Evolutionary conservation across 768 basidiomycete species (phyloP).

Genomic region (Amanita exitialis): DNA sequence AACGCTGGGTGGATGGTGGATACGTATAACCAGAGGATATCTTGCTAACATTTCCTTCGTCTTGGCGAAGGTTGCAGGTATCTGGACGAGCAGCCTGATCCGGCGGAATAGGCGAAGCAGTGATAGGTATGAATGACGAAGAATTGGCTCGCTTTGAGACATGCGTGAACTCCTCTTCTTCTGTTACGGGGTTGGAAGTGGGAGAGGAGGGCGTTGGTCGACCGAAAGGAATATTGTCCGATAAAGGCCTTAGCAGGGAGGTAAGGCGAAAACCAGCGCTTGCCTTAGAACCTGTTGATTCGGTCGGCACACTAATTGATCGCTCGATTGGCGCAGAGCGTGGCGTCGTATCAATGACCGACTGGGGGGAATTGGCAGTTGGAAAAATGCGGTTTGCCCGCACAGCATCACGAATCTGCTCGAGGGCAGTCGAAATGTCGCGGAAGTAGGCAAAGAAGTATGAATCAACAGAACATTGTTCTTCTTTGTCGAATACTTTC

Average conservation of each 20-base stretch:
- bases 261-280: constrained; percentile 52
- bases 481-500: constrained; percentile 79
- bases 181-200: constrained; percentile 22
- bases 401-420: constrained; percentile 73
- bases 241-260: constrained; percentile 59
- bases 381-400: constrained; percentile 37
- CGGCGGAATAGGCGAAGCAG: constrained; percentile 28
- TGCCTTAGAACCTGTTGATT: constrained; percentile 20
- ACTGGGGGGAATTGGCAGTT: constrained; percentile 22
- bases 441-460: constrained; percentile 96
- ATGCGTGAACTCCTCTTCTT: constrained; percentile 52
- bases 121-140: constrained; percentile 49
- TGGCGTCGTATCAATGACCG: constrained; percentile 52
- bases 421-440: constrained; percentile 65
- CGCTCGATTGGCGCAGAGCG: constrained; percentile 32
- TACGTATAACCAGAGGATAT: constrained; percentile 55
- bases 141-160: constrained; percentile 46
- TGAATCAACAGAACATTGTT: constrained; percentile 71
- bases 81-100: constrained; percentile 3
- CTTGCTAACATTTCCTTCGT: constrained; percentile 12
- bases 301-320: constrained; percentile 25
- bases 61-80: constrained; percentile 4
- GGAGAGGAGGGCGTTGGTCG: constrained; percentile 14
- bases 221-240: constrained; percentile 31
- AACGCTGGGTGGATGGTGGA: constrained; percentile 58